Evolutionary conservation across 208 protist genomes (phyloP).

Genomic region (Zelonia costaricensis): DNA sequence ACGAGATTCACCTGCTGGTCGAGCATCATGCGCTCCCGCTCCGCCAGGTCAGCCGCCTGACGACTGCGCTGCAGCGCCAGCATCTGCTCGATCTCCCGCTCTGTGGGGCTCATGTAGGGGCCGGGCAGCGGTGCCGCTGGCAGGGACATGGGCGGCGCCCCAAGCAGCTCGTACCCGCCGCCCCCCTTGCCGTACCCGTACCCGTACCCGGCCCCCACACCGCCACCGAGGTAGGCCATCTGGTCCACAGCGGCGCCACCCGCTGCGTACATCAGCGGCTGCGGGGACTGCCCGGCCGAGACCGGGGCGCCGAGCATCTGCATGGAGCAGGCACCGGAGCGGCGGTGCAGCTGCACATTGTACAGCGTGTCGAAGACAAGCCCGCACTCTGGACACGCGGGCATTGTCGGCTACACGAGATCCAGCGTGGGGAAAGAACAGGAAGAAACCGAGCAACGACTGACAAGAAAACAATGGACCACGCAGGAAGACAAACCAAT

Average conservation of each 20-base stretch:
- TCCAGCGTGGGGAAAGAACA: neutral
- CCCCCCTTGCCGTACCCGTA: neutral
- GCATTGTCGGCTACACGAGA: slow-evolving; percentile 21
- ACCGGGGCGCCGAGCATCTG: neutral
- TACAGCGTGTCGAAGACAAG: slow-evolving; percentile 40
- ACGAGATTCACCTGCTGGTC: slow-evolving; percentile 49
- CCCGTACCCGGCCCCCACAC: no score
- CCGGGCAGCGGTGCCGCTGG: neutral
- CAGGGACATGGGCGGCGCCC: neutral
- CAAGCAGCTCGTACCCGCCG: slow-evolving; percentile 4
- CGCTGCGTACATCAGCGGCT: neutral
- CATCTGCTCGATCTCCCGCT: slow-evolving; percentile 34
- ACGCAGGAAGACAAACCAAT: no score
- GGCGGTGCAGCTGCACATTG: slow-evolving; percentile 35
- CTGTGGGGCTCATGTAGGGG: slow-evolving; percentile 9
- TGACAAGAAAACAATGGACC: no score
- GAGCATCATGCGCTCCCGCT: slow-evolving; percentile 35
- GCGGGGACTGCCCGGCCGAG: neutral
- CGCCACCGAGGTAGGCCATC: neutral
- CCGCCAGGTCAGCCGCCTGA: slow-evolving; percentile 28
- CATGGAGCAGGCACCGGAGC: slow-evolving; percentile 12
- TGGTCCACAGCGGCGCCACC: neutral
- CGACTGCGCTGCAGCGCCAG: slow-evolving; percentile 35
- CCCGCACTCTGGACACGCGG: slow-evolving; percentile 49
- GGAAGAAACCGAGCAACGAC: neutral